A percentile compares a stretch with the other conserved stretches of the same genome.
Evolutionary conservation across 169 alveolate genomes (phyloP).

Genomic region (Besnoitia besnoiti): DNA sequence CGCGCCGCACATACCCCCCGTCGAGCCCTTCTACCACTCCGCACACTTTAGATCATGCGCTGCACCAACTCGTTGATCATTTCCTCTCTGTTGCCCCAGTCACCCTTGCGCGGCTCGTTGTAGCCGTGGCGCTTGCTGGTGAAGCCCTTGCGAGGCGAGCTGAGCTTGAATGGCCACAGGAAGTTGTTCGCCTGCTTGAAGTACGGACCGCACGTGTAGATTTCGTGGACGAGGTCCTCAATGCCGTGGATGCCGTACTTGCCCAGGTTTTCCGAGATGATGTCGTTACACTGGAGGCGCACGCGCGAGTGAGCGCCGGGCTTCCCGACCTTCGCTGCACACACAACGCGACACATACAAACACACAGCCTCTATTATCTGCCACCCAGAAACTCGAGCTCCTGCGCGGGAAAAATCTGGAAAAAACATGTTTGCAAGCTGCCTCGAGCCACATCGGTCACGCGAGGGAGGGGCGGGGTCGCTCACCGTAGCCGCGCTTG

Average conservation of each 20-base stretch:
- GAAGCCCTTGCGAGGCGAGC: slow-evolving; percentile 98
- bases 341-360: background rate
- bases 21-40: background rate
- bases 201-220: slow-evolving; percentile 98
- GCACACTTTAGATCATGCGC: slow-evolving; percentile 68
- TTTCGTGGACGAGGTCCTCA: slow-evolving; percentile 98
- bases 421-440: background rate
- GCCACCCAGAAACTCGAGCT: too few species aligned
- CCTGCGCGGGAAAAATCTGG: too few species aligned
- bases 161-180: slow-evolving; percentile 99
- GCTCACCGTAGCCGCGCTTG: slow-evolving; percentile 96
- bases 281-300: slow-evolving; percentile 89
- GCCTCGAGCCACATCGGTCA: background rate
- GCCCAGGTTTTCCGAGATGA: slow-evolving; percentile 88
- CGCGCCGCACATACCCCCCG: background rate
- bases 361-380: too few species aligned
- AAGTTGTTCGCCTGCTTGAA: slow-evolving; percentile 98
- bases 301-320: slow-evolving; percentile 90
- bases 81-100: slow-evolving; percentile 89
- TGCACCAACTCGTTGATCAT: slow-evolving; percentile 79
- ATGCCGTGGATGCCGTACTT: slow-evolving; percentile 82
- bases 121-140: slow-evolving; percentile 96
- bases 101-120: slow-evolving; percentile 95
- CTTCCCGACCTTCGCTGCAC: slow-evolving; percentile 79
- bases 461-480: background rate